Conservation (phyloP, 2,329 filamentous ascomycete genomes). For the Cercospora zeae-maydis region DNA sequence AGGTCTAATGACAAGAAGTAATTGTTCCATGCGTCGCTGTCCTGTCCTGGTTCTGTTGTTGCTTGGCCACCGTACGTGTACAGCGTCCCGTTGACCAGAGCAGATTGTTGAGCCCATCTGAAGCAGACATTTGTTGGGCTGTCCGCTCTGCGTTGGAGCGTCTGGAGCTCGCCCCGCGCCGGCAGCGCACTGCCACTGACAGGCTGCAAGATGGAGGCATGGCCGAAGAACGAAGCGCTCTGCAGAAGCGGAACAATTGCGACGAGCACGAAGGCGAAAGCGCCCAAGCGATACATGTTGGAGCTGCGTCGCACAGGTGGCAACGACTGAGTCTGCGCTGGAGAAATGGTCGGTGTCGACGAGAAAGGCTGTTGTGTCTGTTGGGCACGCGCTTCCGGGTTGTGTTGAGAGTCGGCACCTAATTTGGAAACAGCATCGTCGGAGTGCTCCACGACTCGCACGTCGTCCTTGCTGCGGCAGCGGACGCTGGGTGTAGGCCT, state of each 20-base stretch:
- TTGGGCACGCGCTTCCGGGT: not conserved
- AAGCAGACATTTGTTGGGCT: constrained; percentile 58
- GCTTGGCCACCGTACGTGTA: constrained; percentile 73
- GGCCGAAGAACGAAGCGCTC: constrained; percentile 23
- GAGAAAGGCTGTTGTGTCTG: not conserved
- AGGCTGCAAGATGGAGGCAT: constrained; percentile 28
- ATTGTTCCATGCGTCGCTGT: constrained; percentile 68
- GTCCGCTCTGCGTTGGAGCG: constrained; percentile 25
- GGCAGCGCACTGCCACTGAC: constrained; percentile 34
- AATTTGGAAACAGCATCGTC: constrained; percentile 21
- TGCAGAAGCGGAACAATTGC: constrained; percentile 31
- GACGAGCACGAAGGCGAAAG: constrained; percentile 28
- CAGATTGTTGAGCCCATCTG: constrained; percentile 64
- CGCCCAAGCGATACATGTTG: constrained; percentile 30
- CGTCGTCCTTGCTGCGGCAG: constrained; percentile 31
- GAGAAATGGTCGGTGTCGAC: not conserved
- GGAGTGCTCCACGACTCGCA: constrained; percentile 27
- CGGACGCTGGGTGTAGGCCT: constrained; percentile 24
- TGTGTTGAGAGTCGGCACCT: constrained; percentile 12
- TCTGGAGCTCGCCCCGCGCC: constrained; percentile 14
- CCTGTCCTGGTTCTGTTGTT: constrained; percentile 56
- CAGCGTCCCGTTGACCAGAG: constrained; percentile 69
- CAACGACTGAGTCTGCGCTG: constrained; percentile 20
- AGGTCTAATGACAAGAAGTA: constrained; percentile 70
- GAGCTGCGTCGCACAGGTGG: constrained; percentile 21